Conservation (phyloP, 345 rosid species). For the Arabis alpina region DNA sequence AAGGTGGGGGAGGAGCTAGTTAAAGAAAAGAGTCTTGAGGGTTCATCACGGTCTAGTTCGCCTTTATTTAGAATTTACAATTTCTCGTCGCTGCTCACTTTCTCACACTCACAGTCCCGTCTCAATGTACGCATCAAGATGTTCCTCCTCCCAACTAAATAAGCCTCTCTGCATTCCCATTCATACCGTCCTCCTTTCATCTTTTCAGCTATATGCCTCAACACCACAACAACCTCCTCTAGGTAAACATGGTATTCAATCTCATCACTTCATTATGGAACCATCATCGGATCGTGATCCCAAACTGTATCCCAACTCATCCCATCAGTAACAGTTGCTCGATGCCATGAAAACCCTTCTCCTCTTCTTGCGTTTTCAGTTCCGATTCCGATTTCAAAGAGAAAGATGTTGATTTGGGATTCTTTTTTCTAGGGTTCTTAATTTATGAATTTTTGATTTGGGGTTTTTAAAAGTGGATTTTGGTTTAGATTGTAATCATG, state of each 20-base stretch:
- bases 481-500: too few relatives aligned
- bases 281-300: slow-evolving; percentile 22
- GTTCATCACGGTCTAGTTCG: slow-evolving; percentile 45
- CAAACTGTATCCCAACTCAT: too few relatives aligned
- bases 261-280: slow-evolving; percentile 34
- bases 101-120: slow-evolving; percentile 64
- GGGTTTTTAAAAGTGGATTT: too few relatives aligned
- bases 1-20: slow-evolving; percentile 50
- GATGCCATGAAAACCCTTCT: too few relatives aligned
- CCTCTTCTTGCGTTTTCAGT: too few relatives aligned
- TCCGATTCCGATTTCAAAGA: too few relatives aligned
- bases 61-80: not conserved
- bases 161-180: slow-evolving; percentile 74
- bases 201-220: slow-evolving; percentile 61
- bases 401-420: too few relatives aligned
- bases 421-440: too few relatives aligned
- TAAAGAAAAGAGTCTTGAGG: slow-evolving; percentile 44
- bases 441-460: too few relatives aligned
- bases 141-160: slow-evolving; percentile 57
- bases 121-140: slow-evolving; percentile 57
- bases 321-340: too few relatives aligned
- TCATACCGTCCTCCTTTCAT: slow-evolving; percentile 72
- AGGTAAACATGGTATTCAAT: slow-evolving; percentile 50
- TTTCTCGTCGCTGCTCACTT: slow-evolving; percentile 64
- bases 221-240: slow-evolving; percentile 42